Percentiles rank a stretch among this genome's conserved stretches.
Evolutionary conservation across 176 grass and related monocot species (phyloP).

Genomic region (Rhynchospora pubera): DNA sequence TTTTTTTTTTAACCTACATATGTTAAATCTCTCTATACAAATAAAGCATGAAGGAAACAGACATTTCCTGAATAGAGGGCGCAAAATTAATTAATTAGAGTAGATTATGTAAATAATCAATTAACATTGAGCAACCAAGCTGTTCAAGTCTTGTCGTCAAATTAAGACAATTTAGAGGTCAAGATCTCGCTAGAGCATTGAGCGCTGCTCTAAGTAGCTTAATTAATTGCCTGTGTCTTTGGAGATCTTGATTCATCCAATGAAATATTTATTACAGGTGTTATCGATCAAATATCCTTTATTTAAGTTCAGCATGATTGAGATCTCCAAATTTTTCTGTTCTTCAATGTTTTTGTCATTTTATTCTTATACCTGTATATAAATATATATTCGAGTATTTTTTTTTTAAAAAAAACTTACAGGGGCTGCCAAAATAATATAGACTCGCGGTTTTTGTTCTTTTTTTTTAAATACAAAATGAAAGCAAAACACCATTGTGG

Average conservation of each 20-base stretch:
- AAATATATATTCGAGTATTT: no score
- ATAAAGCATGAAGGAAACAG: neutral
- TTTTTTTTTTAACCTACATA: no score
- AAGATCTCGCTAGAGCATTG: neutral
- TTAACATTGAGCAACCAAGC: slow-evolving; percentile 11
- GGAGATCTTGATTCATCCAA: slow-evolving; percentile 4
- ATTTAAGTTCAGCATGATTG: neutral
- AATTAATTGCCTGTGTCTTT: neutral
- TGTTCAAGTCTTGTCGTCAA: neutral
- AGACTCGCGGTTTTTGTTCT: no score
- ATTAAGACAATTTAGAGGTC: slow-evolving; percentile 26
- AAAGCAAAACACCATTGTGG: no score
- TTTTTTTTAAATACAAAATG: no score
- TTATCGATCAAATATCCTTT: neutral
- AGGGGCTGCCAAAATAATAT: no score
- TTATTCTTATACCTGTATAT: no score
- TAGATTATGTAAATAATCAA: neutral
- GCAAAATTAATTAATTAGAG: neutral
- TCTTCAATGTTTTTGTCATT: neutral
- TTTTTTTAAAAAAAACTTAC: no score
- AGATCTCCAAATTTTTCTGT: neutral
- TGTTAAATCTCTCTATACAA: neutral
- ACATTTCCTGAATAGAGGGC: neutral
- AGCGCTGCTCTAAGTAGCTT: neutral
- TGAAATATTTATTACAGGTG: neutral